Conservation (phyloP, 495 filamentous ascomycete genomes). For the Durotheca rogersii region DNA sequence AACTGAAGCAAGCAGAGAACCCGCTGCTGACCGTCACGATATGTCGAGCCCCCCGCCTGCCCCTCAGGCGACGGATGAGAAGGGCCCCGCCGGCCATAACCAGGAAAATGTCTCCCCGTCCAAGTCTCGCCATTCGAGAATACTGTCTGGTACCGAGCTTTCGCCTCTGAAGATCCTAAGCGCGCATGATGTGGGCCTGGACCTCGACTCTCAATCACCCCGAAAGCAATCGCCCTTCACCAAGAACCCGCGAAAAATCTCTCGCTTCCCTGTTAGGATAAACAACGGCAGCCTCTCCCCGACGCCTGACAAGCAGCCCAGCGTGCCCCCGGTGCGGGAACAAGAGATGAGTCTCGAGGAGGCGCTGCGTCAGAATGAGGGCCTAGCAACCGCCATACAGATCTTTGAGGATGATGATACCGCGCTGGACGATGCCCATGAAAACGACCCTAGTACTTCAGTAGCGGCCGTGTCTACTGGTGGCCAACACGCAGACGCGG, state of each 20-base stretch:
- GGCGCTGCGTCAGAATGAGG: constrained; percentile 43
- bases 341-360: constrained; percentile 45
- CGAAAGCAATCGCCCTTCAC: constrained; percentile 25
- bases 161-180: constrained; percentile 52
- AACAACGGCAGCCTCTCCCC: constrained; percentile 34
- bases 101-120: constrained; percentile 39
- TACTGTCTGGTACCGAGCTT: constrained; percentile 50
- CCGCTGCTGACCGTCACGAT: constrained; percentile 12
- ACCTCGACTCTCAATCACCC: constrained; percentile 31
- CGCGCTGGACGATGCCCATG: constrained; percentile 25
- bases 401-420: constrained; percentile 56
- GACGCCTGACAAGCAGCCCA: constrained; percentile 29
- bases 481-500: no score
- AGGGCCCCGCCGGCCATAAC: constrained; percentile 27
- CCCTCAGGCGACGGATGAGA: constrained; percentile 33
- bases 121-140: constrained; percentile 46
- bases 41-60: constrained; percentile 34
- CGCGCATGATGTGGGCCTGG: constrained; percentile 21
- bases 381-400: constrained; percentile 46
- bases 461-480: no score
- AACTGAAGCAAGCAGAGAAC: constrained; percentile 18
- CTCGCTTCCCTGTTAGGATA: constrained; percentile 54
- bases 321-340: constrained; percentile 36
- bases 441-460: constrained; percentile 30
- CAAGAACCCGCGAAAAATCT: constrained; percentile 49